Percentiles rank a stretch among this genome's conserved stretches.
phyloP scores from a whole-genome alignment of 768 basidiomycete genomes.

The Tubosaeta sp. region DNA sequence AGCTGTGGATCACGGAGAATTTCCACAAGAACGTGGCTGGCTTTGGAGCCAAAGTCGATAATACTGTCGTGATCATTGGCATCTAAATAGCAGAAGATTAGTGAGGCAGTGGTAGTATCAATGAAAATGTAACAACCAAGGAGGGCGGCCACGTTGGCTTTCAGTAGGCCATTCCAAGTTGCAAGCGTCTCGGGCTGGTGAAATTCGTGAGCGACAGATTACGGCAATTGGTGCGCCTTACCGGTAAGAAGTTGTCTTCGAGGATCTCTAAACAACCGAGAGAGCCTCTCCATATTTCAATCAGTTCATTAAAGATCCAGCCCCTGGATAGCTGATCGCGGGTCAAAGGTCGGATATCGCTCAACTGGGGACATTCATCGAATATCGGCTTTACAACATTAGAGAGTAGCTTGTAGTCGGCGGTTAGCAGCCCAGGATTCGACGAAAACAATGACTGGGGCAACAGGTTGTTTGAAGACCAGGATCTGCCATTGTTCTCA shows the following conservation, averaged over 20 bases:
- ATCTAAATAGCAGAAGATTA: slow-evolving; percentile 32
- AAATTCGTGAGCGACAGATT: slow-evolving; percentile 2
- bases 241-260: slow-evolving; percentile 46
- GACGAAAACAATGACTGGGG: slow-evolving; percentile 53
- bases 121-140: slow-evolving; percentile 47
- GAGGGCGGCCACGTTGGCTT: slow-evolving; percentile 42
- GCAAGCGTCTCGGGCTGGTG: slow-evolving; percentile 43
- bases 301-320: slow-evolving; percentile 49
- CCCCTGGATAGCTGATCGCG: slow-evolving; percentile 50
- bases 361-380: slow-evolving; percentile 47
- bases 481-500: slow-evolving; percentile 33
- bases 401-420: slow-evolving; percentile 47
- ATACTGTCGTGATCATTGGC: slow-evolving; percentile 38
- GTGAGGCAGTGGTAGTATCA: neutral
- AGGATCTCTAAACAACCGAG: slow-evolving; percentile 41
- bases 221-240: slow-evolving; percentile 29
- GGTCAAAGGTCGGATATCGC: slow-evolving; percentile 55
- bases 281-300: slow-evolving; percentile 51
- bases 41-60: slow-evolving; percentile 37
- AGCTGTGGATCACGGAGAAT: slow-evolving; percentile 46
- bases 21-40: slow-evolving; percentile 43
- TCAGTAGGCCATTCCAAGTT: slow-evolving; percentile 57
- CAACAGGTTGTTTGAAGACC: slow-evolving; percentile 47
- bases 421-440: slow-evolving; percentile 50
- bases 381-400: slow-evolving; percentile 48